Evolutionary conservation across 176 grass and related monocot genomes (phyloP).

Genomic region (Saccharum officinarum): DNA sequence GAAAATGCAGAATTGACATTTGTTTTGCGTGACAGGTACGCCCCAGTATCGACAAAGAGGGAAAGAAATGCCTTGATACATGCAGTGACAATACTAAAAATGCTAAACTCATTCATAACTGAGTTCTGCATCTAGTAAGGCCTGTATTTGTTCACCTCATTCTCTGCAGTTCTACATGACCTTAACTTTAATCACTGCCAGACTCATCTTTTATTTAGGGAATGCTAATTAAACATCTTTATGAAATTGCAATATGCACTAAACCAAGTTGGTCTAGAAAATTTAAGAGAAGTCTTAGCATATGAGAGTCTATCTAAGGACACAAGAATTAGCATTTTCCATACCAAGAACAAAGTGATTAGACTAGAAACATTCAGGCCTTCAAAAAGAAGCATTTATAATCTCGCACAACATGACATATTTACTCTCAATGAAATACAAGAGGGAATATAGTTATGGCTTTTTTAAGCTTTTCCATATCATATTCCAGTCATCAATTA

Average conservation of each 20-base stretch:
- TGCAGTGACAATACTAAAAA: not conserved
- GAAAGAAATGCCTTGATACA: not conserved
- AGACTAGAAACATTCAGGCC: slow-evolving; percentile 1
- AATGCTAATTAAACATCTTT: not conserved
- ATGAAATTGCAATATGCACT: not conserved
- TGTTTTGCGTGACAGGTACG: not conserved
- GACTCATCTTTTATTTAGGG: not conserved
- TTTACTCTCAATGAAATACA: slow-evolving; percentile 1
- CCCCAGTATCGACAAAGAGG: not conserved
- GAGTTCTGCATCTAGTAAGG: not conserved
- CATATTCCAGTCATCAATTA: slow-evolving; percentile 11
- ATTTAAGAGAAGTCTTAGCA: not conserved
- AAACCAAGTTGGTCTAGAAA: not conserved
- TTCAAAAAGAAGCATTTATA: slow-evolving; percentile 13
- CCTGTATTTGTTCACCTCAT: not conserved
- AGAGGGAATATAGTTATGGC: not conserved
- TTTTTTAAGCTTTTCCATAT: not conserved
- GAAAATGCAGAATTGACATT: slow-evolving; percentile 11
- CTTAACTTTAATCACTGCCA: not conserved
- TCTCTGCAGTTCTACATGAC: not conserved
- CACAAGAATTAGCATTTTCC: not conserved
- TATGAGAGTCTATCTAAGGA: not conserved
- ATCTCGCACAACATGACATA: not conserved
- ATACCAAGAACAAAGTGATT: slow-evolving; percentile 9
- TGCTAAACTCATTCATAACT: not conserved